Evolutionary conservation across 805 yeast species (phyloP).

Genomic region (Jamesozyma jinghongensis): DNA sequence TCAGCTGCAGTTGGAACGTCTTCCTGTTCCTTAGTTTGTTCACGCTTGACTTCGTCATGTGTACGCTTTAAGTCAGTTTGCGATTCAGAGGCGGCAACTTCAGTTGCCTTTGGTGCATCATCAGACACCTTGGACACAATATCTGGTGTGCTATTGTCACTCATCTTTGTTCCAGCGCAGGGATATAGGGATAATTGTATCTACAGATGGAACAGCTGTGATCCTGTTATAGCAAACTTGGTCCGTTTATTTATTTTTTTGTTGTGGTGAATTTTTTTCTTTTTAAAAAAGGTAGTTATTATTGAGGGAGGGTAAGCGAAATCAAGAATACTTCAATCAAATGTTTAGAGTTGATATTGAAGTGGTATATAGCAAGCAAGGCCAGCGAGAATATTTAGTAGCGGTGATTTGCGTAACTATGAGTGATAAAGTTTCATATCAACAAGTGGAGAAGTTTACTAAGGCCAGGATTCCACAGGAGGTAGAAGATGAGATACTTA

Average conservation of each 20-base stretch:
- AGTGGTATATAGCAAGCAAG: too few species aligned
- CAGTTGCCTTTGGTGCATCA: neutral
- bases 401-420: neutral
- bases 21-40: neutral
- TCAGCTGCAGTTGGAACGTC: neutral
- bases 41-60: conserved; percentile 1
- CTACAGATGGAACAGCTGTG: too few species aligned
- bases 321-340: too few species aligned
- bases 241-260: neutral
- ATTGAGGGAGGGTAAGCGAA: neutral
- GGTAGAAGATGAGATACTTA: conserved; percentile 39
- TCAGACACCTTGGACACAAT: neutral
- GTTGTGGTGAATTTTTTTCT: neutral
- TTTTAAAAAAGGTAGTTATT: neutral
- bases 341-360: too few species aligned
- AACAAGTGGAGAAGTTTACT: conserved; percentile 24
- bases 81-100: neutral
- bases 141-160: conserved; percentile 1
- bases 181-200: too few species aligned
- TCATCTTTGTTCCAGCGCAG: neutral
- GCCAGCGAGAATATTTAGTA: too few species aligned
- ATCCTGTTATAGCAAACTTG: too few species aligned
- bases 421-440: conserved; percentile 9
- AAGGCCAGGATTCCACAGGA: conserved; percentile 32
- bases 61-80: conserved; percentile 2